Base-by-base conservation (phyloP, 1,284 basidiomycete genomes). In the Inonotus hispidus region DNA sequence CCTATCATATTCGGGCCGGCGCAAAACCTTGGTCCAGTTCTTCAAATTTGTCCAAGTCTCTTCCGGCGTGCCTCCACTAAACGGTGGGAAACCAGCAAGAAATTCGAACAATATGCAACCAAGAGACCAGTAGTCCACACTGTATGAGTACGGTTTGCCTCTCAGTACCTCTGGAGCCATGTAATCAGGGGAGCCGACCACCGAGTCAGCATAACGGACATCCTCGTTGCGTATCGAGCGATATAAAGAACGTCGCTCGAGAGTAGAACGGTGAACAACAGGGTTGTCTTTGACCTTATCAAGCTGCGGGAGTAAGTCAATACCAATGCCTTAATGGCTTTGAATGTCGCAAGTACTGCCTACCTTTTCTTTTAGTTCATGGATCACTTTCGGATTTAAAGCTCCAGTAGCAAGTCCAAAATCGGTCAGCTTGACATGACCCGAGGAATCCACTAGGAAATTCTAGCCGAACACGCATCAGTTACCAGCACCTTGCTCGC, bases 31-130 rank as follows among this genome's bases (percentile, higher is more conserved):
- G 25, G 88, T 84, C 97, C 97, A 99, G 73, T 98, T 98, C 77
- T 98, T 98, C 67, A 99, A 77, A 74, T 99, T 99, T 21, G 94
- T 94, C 95, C 97, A 99, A 0, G 97, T 99, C 75, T 99, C 97
- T 69, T 99, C 96, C 0, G 95, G 91, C 0, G 90, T 94, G 47
- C 90, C 86, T 13, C 97, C 97, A 57, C 92, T 96, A 78, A 99
- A 99, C 0, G 97, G 97, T 10, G 97, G 97, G 78, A 98, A 99
- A 23, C 95, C 95, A 16, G 90, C 87, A n/a, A 98, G 79, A 76
- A 98, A 98, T 75, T 98, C 95, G 77, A 98, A 99, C 29, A 99
- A 77, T 69, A 99, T 99, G 73, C 97, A 99, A 10, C 97, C 97
- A 3, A 99, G 82, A 3, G 93, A 96, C 97, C 97, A 99, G 71